A percentile compares a stretch with the other conserved stretches of the same genome.
These are phyloP conservation scores for Eimeria maxima DNA, from an alignment of 169 alveolate genomes.

Conservation along the genomic window DNA sequence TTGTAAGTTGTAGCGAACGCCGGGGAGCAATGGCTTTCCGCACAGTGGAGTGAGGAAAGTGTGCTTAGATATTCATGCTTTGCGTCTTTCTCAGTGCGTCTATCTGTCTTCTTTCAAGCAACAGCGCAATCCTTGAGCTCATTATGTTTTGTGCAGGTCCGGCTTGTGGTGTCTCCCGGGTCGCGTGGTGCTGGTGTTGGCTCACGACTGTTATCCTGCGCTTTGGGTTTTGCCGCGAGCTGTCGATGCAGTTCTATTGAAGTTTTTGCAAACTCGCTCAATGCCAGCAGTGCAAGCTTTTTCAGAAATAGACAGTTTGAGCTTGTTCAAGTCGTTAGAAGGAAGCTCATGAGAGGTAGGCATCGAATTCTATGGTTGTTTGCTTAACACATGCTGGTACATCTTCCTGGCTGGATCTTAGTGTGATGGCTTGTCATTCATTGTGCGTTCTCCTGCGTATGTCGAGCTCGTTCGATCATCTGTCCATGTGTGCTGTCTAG, in stretches of 20 bases:
- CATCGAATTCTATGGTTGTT: not conserved
- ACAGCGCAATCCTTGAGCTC: not conserved
- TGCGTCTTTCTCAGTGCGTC: not conserved
- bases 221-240: conserved; percentile 67
- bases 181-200: conserved; percentile 72
- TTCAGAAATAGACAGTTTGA: conserved; percentile 69
- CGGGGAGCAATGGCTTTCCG: not conserved
- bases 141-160: conserved; percentile 17
- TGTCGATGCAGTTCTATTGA: conserved; percentile 72
- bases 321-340: conserved; percentile 65
- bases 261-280: conserved; percentile 47
- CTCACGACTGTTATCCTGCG: conserved; percentile 47
- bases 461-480: not conserved
- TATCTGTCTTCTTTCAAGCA: not conserved
- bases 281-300: conserved; percentile 74
- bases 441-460: not conserved
- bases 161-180: conserved; percentile 66
- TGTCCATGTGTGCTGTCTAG: not conserved
- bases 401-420: not conserved
- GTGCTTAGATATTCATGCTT: not conserved
- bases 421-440: not conserved
- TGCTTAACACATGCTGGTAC: not conserved
- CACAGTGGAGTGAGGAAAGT: not conserved
- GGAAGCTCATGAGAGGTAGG: conserved; percentile 71
- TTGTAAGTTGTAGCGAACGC: not conserved